Percentiles rank a stretch among this genome's conserved stretches.
Evolutionary conservation across 768 basidiomycete species (phyloP).

Genomic region (Pleurotus ostreatus): DNA sequence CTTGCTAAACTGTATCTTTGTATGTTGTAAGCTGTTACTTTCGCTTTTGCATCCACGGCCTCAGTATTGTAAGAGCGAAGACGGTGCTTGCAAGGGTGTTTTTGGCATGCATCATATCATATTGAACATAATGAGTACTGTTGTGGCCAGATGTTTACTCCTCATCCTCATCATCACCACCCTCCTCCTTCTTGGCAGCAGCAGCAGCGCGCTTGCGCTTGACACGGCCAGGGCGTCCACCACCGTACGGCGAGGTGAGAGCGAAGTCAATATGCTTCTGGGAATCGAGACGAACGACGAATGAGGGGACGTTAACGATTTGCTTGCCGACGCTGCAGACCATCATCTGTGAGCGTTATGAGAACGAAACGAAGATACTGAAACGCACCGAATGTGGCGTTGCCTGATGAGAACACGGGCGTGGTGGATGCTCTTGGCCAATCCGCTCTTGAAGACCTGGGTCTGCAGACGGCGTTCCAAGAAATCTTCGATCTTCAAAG

Average conservation of each 20-base stretch:
- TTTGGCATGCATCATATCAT: conserved; percentile 10
- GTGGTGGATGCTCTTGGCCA: conserved; percentile 98
- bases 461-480: conserved; percentile 99
- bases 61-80: no score
- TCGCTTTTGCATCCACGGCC: no score
- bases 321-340: conserved; percentile 87
- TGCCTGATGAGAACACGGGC: conserved; percentile 98
- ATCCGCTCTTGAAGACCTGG: conserved; percentile 98
- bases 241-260: conserved; percentile 93
- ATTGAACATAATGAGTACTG: conserved; percentile 3
- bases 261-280: conserved; percentile 99
- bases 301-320: conserved; percentile 97
- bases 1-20: background rate
- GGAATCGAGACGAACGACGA: conserved; percentile 98
- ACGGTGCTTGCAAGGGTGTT: background rate
- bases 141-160: conserved; percentile 44
- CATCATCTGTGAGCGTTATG: background rate
- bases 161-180: conserved; percentile 88
- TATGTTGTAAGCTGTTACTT: background rate
- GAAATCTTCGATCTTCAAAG: conserved; percentile 99
- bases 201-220: conserved; percentile 98
- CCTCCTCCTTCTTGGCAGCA: conserved; percentile 88
- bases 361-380: background rate
- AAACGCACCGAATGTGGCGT: conserved; percentile 89
- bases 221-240: conserved; percentile 90